Evolutionary conservation across 495 filamentous ascomycete genomes (phyloP), one percentile per base, ranked within the genome.

Genomic region (Penicillium tannophilum): DNA sequence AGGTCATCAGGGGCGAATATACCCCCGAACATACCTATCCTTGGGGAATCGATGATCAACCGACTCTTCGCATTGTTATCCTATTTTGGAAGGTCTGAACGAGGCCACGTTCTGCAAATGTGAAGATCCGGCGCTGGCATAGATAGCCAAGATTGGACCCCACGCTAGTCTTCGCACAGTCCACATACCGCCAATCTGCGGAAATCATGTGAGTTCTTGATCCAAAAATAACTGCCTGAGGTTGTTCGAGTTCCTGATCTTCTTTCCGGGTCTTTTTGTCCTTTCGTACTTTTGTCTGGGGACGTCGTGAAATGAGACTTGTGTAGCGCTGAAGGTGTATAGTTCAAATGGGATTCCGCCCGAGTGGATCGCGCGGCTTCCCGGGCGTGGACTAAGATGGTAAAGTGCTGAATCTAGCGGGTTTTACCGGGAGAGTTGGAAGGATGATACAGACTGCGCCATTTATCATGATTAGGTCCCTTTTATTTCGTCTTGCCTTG

Each of bases 141-240:
- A 17, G 3, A 12, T 41, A 17, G 39, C 14, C 39, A 41, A 16
- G 16, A n/a, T 41, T 41, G 16, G 39, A 41, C 39, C 39, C 39
- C 39, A 41, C 39, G 39, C 39, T 41, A 41, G 16, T 8, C 39
- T 16, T 41, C 39, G 39, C 39, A 41, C 39, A 41, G 39, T 41
- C 39, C 39, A 36, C 33, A 16, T 41, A 3, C 39, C 39, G 39
- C 39, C 39, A 41, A 4, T 4, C 4, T 41, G 16, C 16, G 16
- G n/a, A 41, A 12, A 17, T 41, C 39, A 41, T 41, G 39, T n/a
- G 16, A 16, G 39, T 17, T 16, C 17, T 41, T 41, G 39, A 41
- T 41, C 39, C 39, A 41, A 41, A 41, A 41, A 41, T 41, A 41
- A 17, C 14, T 41, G 5, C 17, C 36, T 54, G 52, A 54, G 14